Conservation (phyloP, 192 early-diverging fungal species). For the Mortierella hygrophila region DNA sequence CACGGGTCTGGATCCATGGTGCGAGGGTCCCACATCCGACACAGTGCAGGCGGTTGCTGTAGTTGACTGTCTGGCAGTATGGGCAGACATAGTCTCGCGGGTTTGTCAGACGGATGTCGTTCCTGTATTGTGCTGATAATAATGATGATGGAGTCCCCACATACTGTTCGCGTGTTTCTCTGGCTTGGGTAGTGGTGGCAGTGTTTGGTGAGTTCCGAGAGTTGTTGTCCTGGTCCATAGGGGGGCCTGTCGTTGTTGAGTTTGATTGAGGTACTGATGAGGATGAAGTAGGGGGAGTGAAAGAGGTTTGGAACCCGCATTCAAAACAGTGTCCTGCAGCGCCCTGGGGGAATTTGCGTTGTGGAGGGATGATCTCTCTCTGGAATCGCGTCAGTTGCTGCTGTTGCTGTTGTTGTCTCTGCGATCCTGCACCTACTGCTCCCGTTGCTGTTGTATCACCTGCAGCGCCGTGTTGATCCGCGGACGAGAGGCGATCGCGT, state of each 20-base stretch:
- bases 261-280: not conserved
- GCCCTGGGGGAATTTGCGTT: slow-evolving; percentile 22
- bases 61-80: slow-evolving; percentile 36
- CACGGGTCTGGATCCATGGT: slow-evolving; percentile 11
- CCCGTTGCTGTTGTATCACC: not conserved
- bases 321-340: slow-evolving; percentile 34
- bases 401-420: not conserved
- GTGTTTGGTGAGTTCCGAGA: not conserved
- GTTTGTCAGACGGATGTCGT: slow-evolving; percentile 30
- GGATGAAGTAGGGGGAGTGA: not conserved
- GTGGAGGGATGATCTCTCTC: not conserved
- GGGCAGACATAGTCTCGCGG: slow-evolving; percentile 47
- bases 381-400: not conserved
- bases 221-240: not conserved
- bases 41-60: slow-evolving; percentile 22
- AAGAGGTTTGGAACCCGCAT: slow-evolving; percentile 35
- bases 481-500: not conserved
- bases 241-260: not conserved
- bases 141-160: not conserved
- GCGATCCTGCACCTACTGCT: no score
- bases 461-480: not conserved
- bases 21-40: slow-evolving; percentile 34
- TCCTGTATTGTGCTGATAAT: not conserved
- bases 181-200: not conserved
- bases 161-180: not conserved